A percentile compares a stretch with the other conserved stretches of the same genome.
These are phyloP conservation scores for slime mould (Dictyostelium discoideum) DNA, from an alignment of 78 protist species.

Conservation along the genomic window DNA sequence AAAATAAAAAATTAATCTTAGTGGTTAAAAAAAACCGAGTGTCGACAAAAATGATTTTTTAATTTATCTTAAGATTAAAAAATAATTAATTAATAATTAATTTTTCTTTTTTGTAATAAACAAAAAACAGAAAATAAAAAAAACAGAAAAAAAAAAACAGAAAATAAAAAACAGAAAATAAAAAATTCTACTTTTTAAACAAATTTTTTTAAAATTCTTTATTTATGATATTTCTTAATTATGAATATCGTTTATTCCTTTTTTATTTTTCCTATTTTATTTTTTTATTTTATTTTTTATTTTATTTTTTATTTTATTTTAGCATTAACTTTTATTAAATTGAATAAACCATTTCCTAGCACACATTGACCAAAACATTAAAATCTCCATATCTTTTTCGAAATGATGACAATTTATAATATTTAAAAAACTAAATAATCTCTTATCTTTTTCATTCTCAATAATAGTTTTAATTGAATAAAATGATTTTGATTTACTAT, in stretches of 20 bases:
- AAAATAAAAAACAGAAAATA: too few species aligned
- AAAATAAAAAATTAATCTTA: too few species aligned
- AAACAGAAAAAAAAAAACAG: too few species aligned
- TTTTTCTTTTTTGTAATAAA: too few species aligned
- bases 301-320: background rate
- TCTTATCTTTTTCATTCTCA: conserved; percentile 61
- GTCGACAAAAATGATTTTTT: background rate
- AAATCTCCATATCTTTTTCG: conserved; percentile 40
- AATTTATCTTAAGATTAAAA: too few species aligned
- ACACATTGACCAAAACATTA: conserved; percentile 58
- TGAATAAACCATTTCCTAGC: conserved; percentile 10
- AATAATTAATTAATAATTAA: too few species aligned
- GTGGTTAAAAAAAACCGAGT: too few species aligned
- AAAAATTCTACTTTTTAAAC: too few species aligned
- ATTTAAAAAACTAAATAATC: conserved; percentile 24
- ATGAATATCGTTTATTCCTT: too few species aligned
- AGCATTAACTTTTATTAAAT: background rate
- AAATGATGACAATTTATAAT: conserved; percentile 31
- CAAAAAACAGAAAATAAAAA: background rate
- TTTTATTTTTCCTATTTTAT: too few species aligned
- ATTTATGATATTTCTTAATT: too few species aligned
- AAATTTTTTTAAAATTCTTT: too few species aligned
- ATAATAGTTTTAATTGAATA: conserved; percentile 53
- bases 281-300: background rate
- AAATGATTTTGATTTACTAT: conserved; percentile 62